These are phyloP conservation scores for Chalara sp. DNA, from an alignment of 2,329 filamentous ascomycete species.

Conservation along the genomic window DNA sequence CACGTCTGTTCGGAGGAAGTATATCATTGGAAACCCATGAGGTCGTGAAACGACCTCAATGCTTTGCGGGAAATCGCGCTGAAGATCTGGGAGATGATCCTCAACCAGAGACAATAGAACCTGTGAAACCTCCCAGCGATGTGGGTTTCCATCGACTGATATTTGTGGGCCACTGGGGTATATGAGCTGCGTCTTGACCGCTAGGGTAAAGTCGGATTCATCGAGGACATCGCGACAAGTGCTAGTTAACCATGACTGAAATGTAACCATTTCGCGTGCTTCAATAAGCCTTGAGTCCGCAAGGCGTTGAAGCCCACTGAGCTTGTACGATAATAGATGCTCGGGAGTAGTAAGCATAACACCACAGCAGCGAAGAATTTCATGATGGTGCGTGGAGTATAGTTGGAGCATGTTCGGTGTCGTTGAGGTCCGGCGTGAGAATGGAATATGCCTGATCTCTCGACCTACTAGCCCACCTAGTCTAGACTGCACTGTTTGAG, in stretches of 20 bases:
- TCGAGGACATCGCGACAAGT: slow-evolving; percentile 44
- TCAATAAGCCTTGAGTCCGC: slow-evolving; percentile 31
- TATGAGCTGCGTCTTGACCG: slow-evolving; percentile 33
- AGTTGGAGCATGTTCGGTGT: slow-evolving; percentile 20
- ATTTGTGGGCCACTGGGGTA: slow-evolving; percentile 33
- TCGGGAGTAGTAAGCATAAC: slow-evolving; percentile 45
- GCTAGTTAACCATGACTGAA: slow-evolving; percentile 36
- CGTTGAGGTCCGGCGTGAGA: slow-evolving; percentile 36
- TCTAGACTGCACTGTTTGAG: background rate
- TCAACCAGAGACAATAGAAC: slow-evolving; percentile 25
- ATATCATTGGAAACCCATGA: slow-evolving; percentile 38
- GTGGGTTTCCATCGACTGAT: slow-evolving; percentile 31
- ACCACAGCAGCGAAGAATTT: slow-evolving; percentile 30
- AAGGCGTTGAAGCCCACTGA: slow-evolving; percentile 41
- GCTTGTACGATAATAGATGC: slow-evolving; percentile 45
- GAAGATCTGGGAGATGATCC: slow-evolving; percentile 27
- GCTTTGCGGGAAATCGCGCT: slow-evolving; percentile 30
- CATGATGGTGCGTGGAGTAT: slow-evolving; percentile 31
- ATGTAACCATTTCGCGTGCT: slow-evolving; percentile 35
- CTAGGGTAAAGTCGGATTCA: slow-evolving; percentile 38
- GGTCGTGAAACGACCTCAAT: slow-evolving; percentile 34
- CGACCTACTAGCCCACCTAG: background rate
- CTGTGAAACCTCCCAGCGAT: slow-evolving; percentile 30
- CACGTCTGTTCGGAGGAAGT: slow-evolving; percentile 36
- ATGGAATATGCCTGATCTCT: slow-evolving; percentile 33